Base-by-base conservation (phyloP, 805 yeast species). In the Metschnikowia reukaufii region DNA sequence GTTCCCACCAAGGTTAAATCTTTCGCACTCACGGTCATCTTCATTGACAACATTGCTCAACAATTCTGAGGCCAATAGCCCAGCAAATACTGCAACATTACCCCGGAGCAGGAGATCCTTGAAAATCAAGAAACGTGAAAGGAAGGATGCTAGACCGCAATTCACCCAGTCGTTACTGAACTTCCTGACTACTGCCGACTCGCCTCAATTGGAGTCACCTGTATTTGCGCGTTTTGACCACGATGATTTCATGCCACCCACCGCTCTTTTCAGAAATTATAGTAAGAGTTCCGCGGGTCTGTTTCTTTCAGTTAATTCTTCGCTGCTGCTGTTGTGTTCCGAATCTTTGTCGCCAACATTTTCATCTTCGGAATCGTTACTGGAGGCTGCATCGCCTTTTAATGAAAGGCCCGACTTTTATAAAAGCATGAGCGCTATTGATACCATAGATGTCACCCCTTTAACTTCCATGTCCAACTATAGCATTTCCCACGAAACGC, bases 301-400 rank as follows among this genome's bases (percentile, higher is more conserved):
- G 51, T 56, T 65, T 18, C 48, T 55, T 8, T 62, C 70, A 7
- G 57, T 63, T 39, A 61, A 65, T 46, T 67, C 72, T 30, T 62
- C 64, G 27, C 51, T 57, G 34, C 64, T 65, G 49, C 65, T 69
- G 45, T 39, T 66, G 15, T 59, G 58, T 38, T 57, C 62, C 13
- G 70, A 66, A n/a, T 44, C 51, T 15, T 45, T 54, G 27, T 49
- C 47, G 30, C 53, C 58, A 12, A 57, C 62, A 6, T 63, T 58
- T 34, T 58, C 66, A 10, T 65, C 71, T 15, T 50, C 59, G 12
- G 74, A 69, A 27, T 64, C 68, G 30, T 54, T 66, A 21, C 49
- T 61, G 37, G 69, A 60, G 27, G 46, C 61, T 3, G 56, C 50
- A 32, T 55, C 68, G 15, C 67, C 65, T 3, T 48, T 56, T 36